Evolutionary conservation across 2,329 filamentous ascomycete species (phyloP).

Genomic region (Shiraia sp.): DNA sequence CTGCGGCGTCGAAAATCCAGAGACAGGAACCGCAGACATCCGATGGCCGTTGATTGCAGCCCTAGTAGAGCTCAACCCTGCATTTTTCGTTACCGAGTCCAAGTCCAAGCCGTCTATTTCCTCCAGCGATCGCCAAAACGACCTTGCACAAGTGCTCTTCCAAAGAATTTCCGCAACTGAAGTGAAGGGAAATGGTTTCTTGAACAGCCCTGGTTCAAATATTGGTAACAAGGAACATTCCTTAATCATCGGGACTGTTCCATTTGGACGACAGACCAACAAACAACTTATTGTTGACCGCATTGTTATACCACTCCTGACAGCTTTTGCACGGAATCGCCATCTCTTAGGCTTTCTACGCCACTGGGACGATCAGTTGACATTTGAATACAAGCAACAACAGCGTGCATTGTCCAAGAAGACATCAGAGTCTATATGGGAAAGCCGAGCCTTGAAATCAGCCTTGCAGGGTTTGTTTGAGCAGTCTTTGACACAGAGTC

Average conservation of each 20-base stretch:
- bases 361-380: slow-evolving; percentile 41
- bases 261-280: neutral
- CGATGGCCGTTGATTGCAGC: slow-evolving; percentile 39
- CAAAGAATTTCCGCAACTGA: slow-evolving; percentile 30
- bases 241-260: no score
- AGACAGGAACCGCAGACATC: slow-evolving; percentile 18
- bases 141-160: slow-evolving; percentile 35
- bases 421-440: slow-evolving; percentile 31
- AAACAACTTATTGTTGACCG: slow-evolving; percentile 8
- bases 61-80: slow-evolving; percentile 38
- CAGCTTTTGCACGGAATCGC: slow-evolving; percentile 39
- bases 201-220: neutral
- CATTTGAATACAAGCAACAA: slow-evolving; percentile 16
- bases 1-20: slow-evolving; percentile 35
- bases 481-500: slow-evolving; percentile 36
- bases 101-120: slow-evolving; percentile 11
- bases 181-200: slow-evolving; percentile 12
- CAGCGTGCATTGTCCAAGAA: slow-evolving; percentile 23
- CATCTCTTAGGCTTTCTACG: slow-evolving; percentile 40
- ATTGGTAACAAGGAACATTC: no score
- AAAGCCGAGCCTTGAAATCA: slow-evolving; percentile 25
- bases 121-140: slow-evolving; percentile 18
- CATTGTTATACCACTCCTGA: slow-evolving; percentile 39
- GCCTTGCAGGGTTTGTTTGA: slow-evolving; percentile 33
- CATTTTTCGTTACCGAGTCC: slow-evolving; percentile 34